Conservation (phyloP, 495 filamentous ascomycete species). For the Trichoderma parareesei region DNA sequence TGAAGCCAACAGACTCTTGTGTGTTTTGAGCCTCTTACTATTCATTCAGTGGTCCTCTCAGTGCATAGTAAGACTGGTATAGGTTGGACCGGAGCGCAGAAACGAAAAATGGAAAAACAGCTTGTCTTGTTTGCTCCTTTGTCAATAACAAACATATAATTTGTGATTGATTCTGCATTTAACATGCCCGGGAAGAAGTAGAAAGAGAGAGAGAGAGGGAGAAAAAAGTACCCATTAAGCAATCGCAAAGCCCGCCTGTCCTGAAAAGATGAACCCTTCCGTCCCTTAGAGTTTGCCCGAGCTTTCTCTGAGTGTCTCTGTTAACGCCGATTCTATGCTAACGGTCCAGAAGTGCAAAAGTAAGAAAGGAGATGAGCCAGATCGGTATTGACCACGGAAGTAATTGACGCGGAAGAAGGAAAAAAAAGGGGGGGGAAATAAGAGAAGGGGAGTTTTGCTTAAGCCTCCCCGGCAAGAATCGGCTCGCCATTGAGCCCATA, state of each 20-base stretch:
- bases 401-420: not conserved
- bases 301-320: not conserved
- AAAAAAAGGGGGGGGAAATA: not conserved
- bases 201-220: not conserved
- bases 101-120: not conserved
- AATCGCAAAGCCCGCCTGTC: not conserved
- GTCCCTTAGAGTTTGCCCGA: not conserved
- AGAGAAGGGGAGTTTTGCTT: not conserved
- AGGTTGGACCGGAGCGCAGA: not conserved
- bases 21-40: not conserved
- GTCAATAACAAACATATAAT: too few relatives aligned
- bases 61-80: not conserved
- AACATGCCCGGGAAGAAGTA: too few relatives aligned
- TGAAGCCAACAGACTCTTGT: not conserved
- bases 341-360: not conserved
- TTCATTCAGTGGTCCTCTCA: not conserved
- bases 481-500: constrained; percentile 10
- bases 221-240: not conserved
- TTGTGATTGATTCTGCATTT: too few relatives aligned
- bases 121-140: not conserved
- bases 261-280: not conserved
- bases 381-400: too few relatives aligned
- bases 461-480: constrained; percentile 8
- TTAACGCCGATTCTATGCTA: constrained; percentile 4
- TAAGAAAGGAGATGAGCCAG: not conserved